These are phyloP conservation scores for Rachicladosporium sp. DNA, from an alignment of 2,329 filamentous ascomycete species.

Conservation along the genomic window DNA sequence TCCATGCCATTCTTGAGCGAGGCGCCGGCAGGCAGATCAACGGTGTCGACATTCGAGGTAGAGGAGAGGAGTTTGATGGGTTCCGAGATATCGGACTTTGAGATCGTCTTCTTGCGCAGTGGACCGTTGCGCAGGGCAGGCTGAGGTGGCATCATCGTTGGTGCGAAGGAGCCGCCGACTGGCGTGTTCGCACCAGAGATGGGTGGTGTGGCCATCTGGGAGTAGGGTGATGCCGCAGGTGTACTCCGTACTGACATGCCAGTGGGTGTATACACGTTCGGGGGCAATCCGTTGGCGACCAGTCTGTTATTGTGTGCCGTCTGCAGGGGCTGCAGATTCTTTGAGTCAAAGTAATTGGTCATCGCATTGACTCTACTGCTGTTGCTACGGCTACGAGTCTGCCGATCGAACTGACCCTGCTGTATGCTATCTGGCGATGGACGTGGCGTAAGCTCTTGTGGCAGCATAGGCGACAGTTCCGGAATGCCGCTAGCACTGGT, in stretches of 20 bases:
- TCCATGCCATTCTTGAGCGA: constrained; percentile 41
- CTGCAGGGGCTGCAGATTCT: constrained; percentile 6
- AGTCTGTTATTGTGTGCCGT: neutral
- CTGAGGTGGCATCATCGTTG: constrained; percentile 20
- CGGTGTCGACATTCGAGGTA: constrained; percentile 46
- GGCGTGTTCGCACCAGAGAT: constrained; percentile 35
- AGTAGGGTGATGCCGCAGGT: constrained; percentile 28
- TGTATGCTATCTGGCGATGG: constrained; percentile 16
- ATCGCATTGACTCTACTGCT: constrained; percentile 7
- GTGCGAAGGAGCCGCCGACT: constrained; percentile 9
- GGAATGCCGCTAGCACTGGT: constrained; percentile 21
- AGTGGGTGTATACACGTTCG: constrained; percentile 12
- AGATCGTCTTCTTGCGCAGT: constrained; percentile 44
- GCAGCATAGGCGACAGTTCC: constrained; percentile 22
- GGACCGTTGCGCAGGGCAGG: constrained; percentile 31
- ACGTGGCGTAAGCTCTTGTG: constrained; percentile 22
- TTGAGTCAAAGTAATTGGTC: constrained; percentile 18
- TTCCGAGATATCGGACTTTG: constrained; percentile 51
- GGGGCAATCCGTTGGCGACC: constrained; percentile 7
- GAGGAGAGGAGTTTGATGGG: constrained; percentile 38
- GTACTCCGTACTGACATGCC: constrained; percentile 5
- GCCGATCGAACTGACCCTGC: constrained; percentile 11
- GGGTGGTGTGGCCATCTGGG: constrained; percentile 42
- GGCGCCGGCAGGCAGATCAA: constrained; percentile 44
- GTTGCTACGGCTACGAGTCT: constrained; percentile 10